Base-by-base conservation (phyloP, 2,329 filamentous ascomycete genomes). In the Nemania serpens region DNA sequence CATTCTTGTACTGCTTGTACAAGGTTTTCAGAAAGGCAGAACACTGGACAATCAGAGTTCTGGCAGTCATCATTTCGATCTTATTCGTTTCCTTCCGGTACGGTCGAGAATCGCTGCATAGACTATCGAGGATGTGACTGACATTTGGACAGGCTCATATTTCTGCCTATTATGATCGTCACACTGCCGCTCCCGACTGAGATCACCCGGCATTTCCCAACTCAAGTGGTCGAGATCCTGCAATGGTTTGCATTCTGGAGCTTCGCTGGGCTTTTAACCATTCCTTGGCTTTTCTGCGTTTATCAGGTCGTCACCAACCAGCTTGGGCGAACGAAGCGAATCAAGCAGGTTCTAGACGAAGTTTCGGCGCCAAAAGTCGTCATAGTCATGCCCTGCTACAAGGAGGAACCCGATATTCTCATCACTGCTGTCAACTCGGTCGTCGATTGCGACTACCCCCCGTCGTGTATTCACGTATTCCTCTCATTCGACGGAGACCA, bases 191-290 rank as follows among this genome's bases (percentile, higher is more conserved):
- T 98, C 2, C 94, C 94, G 0, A 77, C 81, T 18, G 83, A 86
- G 60, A 81, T 97, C 47, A 88, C 88, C 7, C 81, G 84, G 61
- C 84, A 90, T 68, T 96, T 94, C 77, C 93, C 94, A 0, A 57
- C 74, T 2, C 55, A 75, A 1, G 85, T 95, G 81, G 89, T 95
- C 42, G 76, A 74, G 1, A 82, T 90, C 48, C 82, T 98, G 13
- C 93, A 97, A 73, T 96, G 92, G 90, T 97, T 98, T 72, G 93
- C 93, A 3, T 98, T 98, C 75, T 97, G 91, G 88, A 88, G 90
- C 29, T 98, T 98, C 68, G 89, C 93, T 0, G 86, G 87, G 65
- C 85, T 98, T 10, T 79, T 99, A 59, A 92, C 90, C 0, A 82
- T 97, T 1, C 95, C 95, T 0, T 97, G 93, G 92, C 83, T 97